Conservation (phyloP, 257 asterid genomes). For the Primulina tabacum region DNA sequence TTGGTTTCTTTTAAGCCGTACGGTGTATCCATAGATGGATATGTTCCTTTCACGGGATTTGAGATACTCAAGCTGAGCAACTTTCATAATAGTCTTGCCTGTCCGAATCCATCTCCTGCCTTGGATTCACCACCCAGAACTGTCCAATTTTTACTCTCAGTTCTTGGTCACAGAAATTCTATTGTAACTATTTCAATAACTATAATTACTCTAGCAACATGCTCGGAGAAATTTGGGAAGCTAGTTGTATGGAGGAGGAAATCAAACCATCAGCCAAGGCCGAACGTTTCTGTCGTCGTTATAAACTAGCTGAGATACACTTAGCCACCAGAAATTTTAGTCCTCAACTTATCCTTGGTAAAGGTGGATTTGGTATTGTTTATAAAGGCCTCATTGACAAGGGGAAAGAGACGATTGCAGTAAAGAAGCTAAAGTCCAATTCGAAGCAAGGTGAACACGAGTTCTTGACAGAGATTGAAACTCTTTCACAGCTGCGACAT, state of each 20-base stretch:
- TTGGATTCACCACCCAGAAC: conserved; percentile 15
- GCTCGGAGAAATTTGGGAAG: conserved; percentile 30
- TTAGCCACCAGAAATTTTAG: conserved; percentile 41
- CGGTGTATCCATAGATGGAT: conserved; percentile 16
- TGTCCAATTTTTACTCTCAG: not conserved
- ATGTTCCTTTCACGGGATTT: conserved; percentile 31
- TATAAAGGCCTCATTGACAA: conserved; percentile 44
- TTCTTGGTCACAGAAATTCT: conserved; percentile 24
- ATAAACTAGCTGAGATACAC: conserved; percentile 43
- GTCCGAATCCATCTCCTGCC: conserved; percentile 16
- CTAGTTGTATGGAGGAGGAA: conserved; percentile 24
- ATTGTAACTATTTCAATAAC: conserved; percentile 28
- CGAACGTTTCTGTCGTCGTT: conserved; percentile 35
- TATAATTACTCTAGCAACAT: conserved; percentile 29
- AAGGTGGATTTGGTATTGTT: conserved; percentile 56
- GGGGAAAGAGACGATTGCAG: conserved; percentile 40
- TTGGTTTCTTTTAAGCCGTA: conserved; percentile 30
- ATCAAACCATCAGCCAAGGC: conserved; percentile 27
- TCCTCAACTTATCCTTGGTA: conserved; percentile 37
- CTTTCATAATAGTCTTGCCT: conserved; percentile 40
- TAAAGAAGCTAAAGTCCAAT: conserved; percentile 36
- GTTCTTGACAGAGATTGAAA: conserved; percentile 50
- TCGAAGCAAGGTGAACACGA: conserved; percentile 49
- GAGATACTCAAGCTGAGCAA: conserved; percentile 52
- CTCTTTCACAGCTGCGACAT: conserved; percentile 44